These are phyloP conservation scores for Mycena kentingensis DNA, from an alignment of 768 basidiomycete genomes.

Conservation along the genomic window DNA sequence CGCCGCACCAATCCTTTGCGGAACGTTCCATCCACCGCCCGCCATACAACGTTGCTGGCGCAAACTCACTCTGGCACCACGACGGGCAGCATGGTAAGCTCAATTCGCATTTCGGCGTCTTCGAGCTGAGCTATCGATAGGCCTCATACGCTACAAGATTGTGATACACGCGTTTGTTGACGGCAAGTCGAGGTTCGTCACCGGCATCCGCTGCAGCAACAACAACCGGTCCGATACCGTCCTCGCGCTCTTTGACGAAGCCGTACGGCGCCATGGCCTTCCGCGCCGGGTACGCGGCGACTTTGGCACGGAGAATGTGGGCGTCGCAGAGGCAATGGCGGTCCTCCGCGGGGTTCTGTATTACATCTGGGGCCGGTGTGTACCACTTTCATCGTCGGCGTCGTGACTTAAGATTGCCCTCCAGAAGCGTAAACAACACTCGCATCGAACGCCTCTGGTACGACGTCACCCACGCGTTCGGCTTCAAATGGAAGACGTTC, in stretches of 20 bases:
- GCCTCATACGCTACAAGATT: conserved; percentile 30
- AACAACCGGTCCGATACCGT: conserved; percentile 46
- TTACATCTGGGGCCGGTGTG: conserved; percentile 15
- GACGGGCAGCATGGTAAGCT: conserved; percentile 39
- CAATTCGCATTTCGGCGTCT: neutral
- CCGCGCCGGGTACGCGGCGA: conserved; percentile 32
- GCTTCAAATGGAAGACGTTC: conserved; percentile 40
- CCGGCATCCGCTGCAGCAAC: conserved; percentile 36
- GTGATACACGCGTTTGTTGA: conserved; percentile 42
- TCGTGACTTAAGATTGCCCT: too few relatives aligned
- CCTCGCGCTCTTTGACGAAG: conserved; percentile 34
- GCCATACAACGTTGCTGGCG: conserved; percentile 36
- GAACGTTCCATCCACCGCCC: conserved; percentile 25
- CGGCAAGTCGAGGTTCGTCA: conserved; percentile 41
- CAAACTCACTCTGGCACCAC: conserved; percentile 42
- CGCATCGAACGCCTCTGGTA: conserved; percentile 41
- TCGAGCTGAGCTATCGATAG: conserved; percentile 11
- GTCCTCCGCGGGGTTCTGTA: neutral
- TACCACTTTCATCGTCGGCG: too few relatives aligned
- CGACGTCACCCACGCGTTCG: conserved; percentile 36
- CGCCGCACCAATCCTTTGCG: conserved; percentile 26
- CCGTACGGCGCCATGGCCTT: conserved; percentile 29
- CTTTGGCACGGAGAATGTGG: conserved; percentile 13
- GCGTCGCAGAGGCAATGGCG: conserved; percentile 9
- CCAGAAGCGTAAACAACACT: conserved; percentile 42